These are phyloP conservation scores for Amauroascus niger DNA, from an alignment of 2,329 filamentous ascomycete genomes.

Conservation along the genomic window DNA sequence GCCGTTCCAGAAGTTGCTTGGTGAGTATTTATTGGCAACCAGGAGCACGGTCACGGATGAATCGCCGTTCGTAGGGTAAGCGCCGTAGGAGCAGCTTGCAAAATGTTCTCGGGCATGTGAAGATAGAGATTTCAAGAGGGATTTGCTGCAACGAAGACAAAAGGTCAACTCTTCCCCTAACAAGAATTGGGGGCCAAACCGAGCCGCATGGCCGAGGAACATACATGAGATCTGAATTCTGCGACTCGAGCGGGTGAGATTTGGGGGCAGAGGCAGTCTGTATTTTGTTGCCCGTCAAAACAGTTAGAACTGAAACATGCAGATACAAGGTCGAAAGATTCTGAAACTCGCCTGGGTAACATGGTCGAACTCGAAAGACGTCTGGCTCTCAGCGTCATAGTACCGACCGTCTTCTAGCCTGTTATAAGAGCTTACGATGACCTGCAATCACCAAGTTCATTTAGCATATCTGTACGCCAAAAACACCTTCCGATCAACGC, in stretches of 20 bases:
- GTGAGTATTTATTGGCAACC: conserved; percentile 93
- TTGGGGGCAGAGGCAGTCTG: conserved; percentile 76
- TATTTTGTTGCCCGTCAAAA: neutral
- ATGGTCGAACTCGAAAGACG: conserved; percentile 84
- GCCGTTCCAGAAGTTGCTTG: conserved; percentile 98
- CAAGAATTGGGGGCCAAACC: neutral
- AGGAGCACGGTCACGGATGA: conserved; percentile 68
- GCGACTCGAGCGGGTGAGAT: conserved; percentile 66
- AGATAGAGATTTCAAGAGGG: conserved; percentile 65
- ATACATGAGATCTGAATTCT: conserved; percentile 71
- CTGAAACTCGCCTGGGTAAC: conserved; percentile 52
- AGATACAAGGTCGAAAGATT: neutral
- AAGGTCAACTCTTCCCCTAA: neutral
- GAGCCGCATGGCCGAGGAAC: conserved; percentile 23
- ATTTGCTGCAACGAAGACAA: conserved; percentile 51
- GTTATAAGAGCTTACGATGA: conserved; percentile 77
- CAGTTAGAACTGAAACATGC: neutral
- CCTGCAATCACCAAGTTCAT: neutral
- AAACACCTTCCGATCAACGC: neutral
- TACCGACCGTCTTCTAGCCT: conserved; percentile 71
- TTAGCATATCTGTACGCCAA: neutral
- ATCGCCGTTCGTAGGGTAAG: conserved; percentile 70
- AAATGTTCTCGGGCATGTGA: conserved; percentile 82
- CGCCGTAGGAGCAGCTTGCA: conserved; percentile 67
- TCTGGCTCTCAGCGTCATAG: conserved; percentile 80